phyloP scores from a whole-genome alignment of 2,329 filamentous ascomycete species.

The Venturia pyrina region DNA sequence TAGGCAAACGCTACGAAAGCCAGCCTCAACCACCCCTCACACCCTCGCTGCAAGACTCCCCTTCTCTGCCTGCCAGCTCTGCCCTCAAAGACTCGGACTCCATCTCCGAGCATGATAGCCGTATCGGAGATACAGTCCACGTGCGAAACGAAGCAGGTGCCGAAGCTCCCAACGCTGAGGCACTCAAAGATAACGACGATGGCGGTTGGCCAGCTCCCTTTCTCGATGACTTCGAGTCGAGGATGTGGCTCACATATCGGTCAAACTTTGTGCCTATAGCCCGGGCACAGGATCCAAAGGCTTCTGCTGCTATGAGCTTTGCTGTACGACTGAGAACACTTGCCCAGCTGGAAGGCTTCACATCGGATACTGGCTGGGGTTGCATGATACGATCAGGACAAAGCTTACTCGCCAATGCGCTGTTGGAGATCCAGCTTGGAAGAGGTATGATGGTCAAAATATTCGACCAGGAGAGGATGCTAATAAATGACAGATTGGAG shows the following conservation, averaged over 20 bases:
- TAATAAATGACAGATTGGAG: slow-evolving; percentile 55
- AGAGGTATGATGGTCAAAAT: slow-evolving; percentile 48
- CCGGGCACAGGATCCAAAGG: slow-evolving; percentile 64
- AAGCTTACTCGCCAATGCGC: slow-evolving; percentile 78
- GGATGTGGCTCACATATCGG: slow-evolving; percentile 93
- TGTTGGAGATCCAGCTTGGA: slow-evolving; percentile 63
- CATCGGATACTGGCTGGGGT: slow-evolving; percentile 91
- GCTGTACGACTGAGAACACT: slow-evolving; percentile 74
- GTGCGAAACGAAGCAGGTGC: slow-evolving; percentile 7
- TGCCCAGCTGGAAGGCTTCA: slow-evolving; percentile 70
- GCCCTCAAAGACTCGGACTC: neutral
- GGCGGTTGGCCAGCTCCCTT: slow-evolving; percentile 75
- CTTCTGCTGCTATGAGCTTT: slow-evolving; percentile 63
- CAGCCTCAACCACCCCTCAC: slow-evolving; percentile 1
- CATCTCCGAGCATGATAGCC: slow-evolving; percentile 1
- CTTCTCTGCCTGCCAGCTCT: slow-evolving; percentile 5
- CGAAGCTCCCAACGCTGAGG: slow-evolving; percentile 5
- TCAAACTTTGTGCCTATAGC: slow-evolving; percentile 77
- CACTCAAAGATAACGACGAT: slow-evolving; percentile 20
- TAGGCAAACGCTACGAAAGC: slow-evolving; percentile 51
- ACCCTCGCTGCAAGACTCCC: neutral
- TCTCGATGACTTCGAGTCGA: slow-evolving; percentile 84
- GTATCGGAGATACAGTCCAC: slow-evolving; percentile 7
- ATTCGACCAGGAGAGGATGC: neutral
- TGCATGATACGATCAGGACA: slow-evolving; percentile 98